These are phyloP conservation scores for Candida piceae DNA, from an alignment of 805 yeast genomes.

Conservation along the genomic window DNA sequence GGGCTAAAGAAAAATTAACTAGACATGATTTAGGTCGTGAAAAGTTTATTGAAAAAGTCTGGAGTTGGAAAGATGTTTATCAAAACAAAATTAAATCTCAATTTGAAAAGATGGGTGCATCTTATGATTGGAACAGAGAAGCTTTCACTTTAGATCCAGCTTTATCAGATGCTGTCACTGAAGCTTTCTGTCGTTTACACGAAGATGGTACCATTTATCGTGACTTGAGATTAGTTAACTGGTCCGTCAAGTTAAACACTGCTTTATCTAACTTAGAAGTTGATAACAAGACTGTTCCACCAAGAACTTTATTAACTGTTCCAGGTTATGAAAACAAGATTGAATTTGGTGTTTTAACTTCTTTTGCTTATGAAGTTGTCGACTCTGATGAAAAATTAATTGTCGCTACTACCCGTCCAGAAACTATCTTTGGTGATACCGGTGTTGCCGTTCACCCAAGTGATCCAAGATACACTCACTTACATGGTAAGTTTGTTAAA, in stretches of 20 bases:
- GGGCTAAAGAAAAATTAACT: conserved; percentile 83
- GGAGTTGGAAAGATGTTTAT: conserved; percentile 98
- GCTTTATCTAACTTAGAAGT: conserved; percentile 96
- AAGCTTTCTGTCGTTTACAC: conserved; percentile 85
- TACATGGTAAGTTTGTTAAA: conserved; percentile 86
- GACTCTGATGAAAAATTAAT: conserved; percentile 79
- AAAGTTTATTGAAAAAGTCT: conserved; percentile 77
- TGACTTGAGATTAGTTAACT: conserved; percentile 87
- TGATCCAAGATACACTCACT: conserved; percentile 85
- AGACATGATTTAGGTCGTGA: conserved; percentile 96
- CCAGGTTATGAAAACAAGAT: conserved; percentile 89
- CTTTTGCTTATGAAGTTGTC: conserved; percentile 86
- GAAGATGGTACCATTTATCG: conserved; percentile 96
- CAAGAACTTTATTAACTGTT: conserved; percentile 72
- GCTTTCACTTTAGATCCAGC: conserved; percentile 86
- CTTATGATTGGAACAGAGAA: conserved; percentile 94
- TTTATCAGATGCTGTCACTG: conserved; percentile 73
- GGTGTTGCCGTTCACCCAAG: conserved; percentile 97
- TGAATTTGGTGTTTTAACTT: conserved; percentile 96
- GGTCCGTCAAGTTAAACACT: conserved; percentile 93
- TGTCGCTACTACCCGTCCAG: conserved; percentile 99
- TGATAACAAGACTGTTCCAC: conserved; percentile 83
- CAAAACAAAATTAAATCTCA: conserved; percentile 82
- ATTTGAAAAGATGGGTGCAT: conserved; percentile 85
- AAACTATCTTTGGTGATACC: conserved; percentile 96